Evolutionary conservation across 768 basidiomycete species (phyloP), one percentile per base, ranked within the genome.

Genomic region (Podaxis pistillaris): DNA sequence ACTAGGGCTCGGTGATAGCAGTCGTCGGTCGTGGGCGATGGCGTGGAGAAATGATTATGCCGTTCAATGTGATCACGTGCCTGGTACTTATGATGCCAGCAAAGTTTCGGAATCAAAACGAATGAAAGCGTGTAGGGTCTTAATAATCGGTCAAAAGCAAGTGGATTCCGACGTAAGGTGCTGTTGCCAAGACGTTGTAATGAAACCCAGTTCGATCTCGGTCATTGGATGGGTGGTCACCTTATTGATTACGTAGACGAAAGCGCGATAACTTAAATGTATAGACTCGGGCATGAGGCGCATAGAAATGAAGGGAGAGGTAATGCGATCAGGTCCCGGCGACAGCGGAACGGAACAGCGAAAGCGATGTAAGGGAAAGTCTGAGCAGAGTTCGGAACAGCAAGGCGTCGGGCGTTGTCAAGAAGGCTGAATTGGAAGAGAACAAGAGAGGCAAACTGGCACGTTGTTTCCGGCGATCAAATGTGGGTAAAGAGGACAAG

Each of bases 401-500:
- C 30, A 33, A 15, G 24, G 22, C 12, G 9, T 38, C 8, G 12
- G 38, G 8, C 40, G 56, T 38, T 22, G 38, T 19, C 19, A 17
- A 50, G 49, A 50, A 12, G 12, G 19, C 17, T 8, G 17, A 12
- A 15, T 15, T 15, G 12, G 22, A 15, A 26, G 49, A 50, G 49
- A 28, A 53, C 30, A 28, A 30, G 36, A 33, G 36, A 9, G 53
- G 30, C 30, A 33, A 33, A 33, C 11, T 24, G 44, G 12, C 17
- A 33, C 28, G 33, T 58, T 47, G 41, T 58, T 19, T 47, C 46
- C 57, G 57, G 52, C 44, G 40, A 60, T 60, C 59, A 60, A 53
- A 44, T 51, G 38, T 54, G 52, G 52, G 52, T 22, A n/a, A 22
- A 11, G 49, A 5, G 19, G 9, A n/a, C 49, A 22, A 22, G 13